Percentiles rank a stretch among this genome's conserved stretches.
These are phyloP conservation scores for Didymella exigua DNA, from an alignment of 2,329 filamentous ascomycete genomes.

Conservation along the genomic window DNA sequence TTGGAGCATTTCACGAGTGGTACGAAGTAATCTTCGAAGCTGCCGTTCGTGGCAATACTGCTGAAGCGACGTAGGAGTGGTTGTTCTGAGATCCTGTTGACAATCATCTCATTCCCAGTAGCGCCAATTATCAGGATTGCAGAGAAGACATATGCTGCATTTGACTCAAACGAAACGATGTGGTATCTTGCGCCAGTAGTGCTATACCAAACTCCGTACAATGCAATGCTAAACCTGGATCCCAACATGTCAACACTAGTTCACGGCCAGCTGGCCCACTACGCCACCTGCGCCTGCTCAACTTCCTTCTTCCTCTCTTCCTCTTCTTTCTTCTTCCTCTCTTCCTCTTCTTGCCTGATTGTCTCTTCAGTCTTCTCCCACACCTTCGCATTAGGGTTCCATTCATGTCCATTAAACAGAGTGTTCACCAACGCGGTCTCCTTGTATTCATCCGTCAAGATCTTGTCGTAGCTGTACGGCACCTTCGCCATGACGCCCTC, in stretches of 20 bases:
- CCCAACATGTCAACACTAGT: not conserved
- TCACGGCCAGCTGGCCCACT: conserved; percentile 27
- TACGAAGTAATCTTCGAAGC: too few species aligned
- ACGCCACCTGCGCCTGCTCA: conserved; percentile 24
- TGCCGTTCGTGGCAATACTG: too few species aligned
- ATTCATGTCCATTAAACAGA: conserved; percentile 65
- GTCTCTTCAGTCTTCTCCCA: conserved; percentile 58
- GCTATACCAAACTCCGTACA: conserved; percentile 3
- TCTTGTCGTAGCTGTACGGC: conserved; percentile 70
- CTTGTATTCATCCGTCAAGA: conserved; percentile 70
- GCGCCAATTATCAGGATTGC: too few species aligned
- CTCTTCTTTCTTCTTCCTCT: conserved; percentile 19
- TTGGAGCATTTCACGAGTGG: too few species aligned
- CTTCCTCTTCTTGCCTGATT: conserved; percentile 19
- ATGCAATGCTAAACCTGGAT: not conserved
- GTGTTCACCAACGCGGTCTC: conserved; percentile 65
- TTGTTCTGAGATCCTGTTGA: not conserved
- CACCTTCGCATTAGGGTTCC: conserved; percentile 63
- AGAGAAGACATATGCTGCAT: too few species aligned
- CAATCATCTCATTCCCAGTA: too few species aligned
- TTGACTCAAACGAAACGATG: not conserved
- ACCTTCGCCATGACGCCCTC: conserved; percentile 74
- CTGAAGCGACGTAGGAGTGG: too few species aligned
- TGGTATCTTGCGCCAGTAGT: not conserved
- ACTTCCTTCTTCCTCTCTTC: conserved; percentile 10